Evolutionary conservation across 2,329 filamentous ascomycete species (phyloP).

Genomic region (Hymenoscyphus fructigenus): DNA sequence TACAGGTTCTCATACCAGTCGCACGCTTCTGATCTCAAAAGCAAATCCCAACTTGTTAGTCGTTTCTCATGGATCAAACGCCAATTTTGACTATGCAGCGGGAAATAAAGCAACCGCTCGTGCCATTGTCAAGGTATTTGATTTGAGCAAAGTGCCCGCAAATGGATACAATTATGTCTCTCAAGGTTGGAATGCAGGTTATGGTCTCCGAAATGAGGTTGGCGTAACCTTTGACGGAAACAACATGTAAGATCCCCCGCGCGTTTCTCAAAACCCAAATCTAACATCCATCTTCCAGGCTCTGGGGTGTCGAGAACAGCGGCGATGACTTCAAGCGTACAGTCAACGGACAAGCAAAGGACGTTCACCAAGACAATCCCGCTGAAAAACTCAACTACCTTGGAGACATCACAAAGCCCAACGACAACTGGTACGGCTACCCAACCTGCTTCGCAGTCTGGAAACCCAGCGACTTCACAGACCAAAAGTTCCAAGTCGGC

Average conservation of each 20-base stretch:
- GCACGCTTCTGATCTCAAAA: conserved; percentile 19
- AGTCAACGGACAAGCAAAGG: conserved; percentile 12
- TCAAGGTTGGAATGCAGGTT: conserved; percentile 18
- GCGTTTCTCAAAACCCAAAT: background rate
- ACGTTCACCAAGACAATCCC: conserved; percentile 24
- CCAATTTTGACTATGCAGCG: conserved; percentile 21
- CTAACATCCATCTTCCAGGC: conserved; percentile 8
- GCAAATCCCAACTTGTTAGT: conserved; percentile 21
- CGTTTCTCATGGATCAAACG: conserved; percentile 25
- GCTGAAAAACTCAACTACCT: conserved; percentile 26
- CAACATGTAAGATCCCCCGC: conserved; percentile 17
- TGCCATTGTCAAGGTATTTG: conserved; percentile 24
- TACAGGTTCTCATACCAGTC: conserved; percentile 16
- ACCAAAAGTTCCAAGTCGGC: conserved; percentile 18
- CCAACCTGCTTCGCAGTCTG: conserved; percentile 26
- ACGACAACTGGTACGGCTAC: conserved; percentile 24
- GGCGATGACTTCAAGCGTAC: conserved; percentile 19
- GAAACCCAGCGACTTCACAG: conserved; percentile 19
- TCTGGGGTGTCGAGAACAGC: conserved; percentile 21
- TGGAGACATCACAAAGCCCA: conserved; percentile 21
- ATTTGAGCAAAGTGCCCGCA: conserved; percentile 17
- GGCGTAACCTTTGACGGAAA: conserved; percentile 22
- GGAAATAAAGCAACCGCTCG: conserved; percentile 17
- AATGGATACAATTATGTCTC: conserved; percentile 23
- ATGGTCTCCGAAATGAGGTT: conserved; percentile 26